Evolutionary conservation across 176 grass and related monocot genomes (phyloP).

Genomic region (Oryza glaberrima): DNA sequence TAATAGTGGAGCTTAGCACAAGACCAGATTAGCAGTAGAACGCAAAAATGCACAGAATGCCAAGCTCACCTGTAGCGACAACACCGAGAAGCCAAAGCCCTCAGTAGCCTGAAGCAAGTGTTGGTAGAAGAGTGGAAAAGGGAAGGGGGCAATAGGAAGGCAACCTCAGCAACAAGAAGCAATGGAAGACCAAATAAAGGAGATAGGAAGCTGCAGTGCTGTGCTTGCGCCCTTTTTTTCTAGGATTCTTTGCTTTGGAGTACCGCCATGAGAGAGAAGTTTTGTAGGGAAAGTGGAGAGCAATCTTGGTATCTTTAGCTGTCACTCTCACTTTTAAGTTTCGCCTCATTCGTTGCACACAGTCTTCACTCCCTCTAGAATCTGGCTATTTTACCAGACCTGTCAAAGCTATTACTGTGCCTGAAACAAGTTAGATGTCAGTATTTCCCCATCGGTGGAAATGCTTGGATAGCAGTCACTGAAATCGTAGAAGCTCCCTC

Average conservation of each 20-base stretch:
- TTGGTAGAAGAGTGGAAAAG: neutral
- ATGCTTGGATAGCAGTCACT: neutral
- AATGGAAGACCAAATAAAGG: slow-evolving; percentile 3
- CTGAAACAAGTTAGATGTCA: neutral
- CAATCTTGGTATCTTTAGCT: neutral
- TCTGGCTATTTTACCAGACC: neutral
- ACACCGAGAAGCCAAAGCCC: slow-evolving; percentile 8
- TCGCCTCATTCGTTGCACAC: neutral
- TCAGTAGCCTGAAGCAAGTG: neutral
- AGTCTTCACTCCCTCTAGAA: neutral
- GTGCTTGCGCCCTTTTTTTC: neutral
- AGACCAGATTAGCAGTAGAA: neutral
- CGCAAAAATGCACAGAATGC: neutral
- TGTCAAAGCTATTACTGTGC: neutral
- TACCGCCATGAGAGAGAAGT: neutral
- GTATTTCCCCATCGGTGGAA: neutral
- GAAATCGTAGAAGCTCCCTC: neutral
- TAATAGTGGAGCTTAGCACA: neutral
- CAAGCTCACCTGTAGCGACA: neutral
- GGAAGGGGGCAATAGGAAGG: slow-evolving; percentile 18
- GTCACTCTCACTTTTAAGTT: slow-evolving; percentile 4
- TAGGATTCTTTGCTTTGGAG: slow-evolving; percentile 45
- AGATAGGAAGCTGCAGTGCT: slow-evolving; percentile 15
- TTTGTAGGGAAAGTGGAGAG: neutral
- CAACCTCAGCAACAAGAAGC: neutral